phyloP scores from a whole-genome alignment of 2,329 filamentous ascomycete genomes.

The Epichloe glyceriae region DNA sequence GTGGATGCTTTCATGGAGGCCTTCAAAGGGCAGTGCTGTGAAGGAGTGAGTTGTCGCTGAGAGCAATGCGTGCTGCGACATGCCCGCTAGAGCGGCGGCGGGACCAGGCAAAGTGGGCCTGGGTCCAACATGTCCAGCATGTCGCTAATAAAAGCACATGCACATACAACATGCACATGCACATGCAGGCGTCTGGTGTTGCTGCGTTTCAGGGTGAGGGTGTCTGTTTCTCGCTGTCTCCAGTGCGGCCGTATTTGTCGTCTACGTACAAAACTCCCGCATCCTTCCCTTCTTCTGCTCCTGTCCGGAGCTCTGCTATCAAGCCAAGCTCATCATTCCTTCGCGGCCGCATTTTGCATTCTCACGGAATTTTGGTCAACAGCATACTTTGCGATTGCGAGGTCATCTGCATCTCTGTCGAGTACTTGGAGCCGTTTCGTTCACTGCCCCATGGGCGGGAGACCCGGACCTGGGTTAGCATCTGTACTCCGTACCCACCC shows the following conservation, averaged over 20 bases:
- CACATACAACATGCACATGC: too few species aligned
- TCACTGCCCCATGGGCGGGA: background rate
- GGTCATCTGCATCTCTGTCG: background rate
- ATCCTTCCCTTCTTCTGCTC: background rate
- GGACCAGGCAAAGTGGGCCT: too few species aligned
- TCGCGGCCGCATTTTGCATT: background rate
- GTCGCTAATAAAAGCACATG: too few species aligned
- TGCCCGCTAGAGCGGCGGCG: too few species aligned
- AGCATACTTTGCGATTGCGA: background rate
- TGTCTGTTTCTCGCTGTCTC: background rate
- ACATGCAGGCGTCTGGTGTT: background rate
- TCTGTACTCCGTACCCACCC: constrained; percentile 4
- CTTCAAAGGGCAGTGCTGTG: background rate
- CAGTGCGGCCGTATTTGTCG: background rate
- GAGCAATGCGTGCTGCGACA: too few species aligned
- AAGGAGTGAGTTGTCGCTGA: too few species aligned
- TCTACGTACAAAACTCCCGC: background rate
- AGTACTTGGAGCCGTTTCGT: background rate
- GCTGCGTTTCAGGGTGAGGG: background rate
- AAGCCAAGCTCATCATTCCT: background rate
- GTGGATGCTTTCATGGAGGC: background rate
- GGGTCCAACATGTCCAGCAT: too few species aligned
- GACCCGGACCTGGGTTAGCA: background rate
- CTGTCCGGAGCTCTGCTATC: background rate
- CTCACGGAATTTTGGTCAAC: background rate